A percentile compares a stretch with the other conserved stretches of the same genome.
phyloP scores from a whole-genome alignment of 208 protist genomes.

The Herpetomonas muscarum region DNA sequence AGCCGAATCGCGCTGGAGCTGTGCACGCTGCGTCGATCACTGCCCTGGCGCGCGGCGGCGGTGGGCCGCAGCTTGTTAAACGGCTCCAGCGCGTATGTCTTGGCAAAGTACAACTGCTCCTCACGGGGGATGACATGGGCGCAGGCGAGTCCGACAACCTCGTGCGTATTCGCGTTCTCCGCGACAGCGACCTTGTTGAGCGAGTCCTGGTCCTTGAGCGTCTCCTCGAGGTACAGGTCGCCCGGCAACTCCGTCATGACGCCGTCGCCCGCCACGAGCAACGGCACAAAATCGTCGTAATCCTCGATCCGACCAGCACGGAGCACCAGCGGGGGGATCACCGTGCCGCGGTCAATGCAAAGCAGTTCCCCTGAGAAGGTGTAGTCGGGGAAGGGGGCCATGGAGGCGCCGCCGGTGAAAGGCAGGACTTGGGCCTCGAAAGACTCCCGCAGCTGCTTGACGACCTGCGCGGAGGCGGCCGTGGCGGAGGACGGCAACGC shows the following conservation, averaged over 20 bases:
- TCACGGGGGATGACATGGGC: constrained; percentile 37
- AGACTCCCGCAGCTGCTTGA: constrained; percentile 37
- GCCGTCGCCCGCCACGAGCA: constrained; percentile 60
- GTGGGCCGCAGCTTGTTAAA: constrained; percentile 49
- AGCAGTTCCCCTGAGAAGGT: constrained; percentile 15
- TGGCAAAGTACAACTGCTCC: constrained; percentile 61
- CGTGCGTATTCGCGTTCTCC: constrained; percentile 68
- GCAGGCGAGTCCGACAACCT: constrained; percentile 78
- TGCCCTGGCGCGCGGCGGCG: constrained; percentile 3
- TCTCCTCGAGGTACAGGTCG: constrained; percentile 85
- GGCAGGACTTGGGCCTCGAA: constrained; percentile 6
- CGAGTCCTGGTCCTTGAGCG: constrained; percentile 78
- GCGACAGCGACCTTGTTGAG: constrained; percentile 77
- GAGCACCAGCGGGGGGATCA: constrained; percentile 52
- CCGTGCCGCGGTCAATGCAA: constrained; percentile 24
- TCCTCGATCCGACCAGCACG: constrained; percentile 84
- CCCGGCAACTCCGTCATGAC: constrained; percentile 68
- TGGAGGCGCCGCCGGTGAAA: neutral
- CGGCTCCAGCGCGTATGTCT: constrained; percentile 72
- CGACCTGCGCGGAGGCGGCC: constrained; percentile 20
- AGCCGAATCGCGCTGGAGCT: constrained; percentile 14
- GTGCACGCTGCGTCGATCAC: constrained; percentile 1
- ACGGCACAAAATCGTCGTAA: constrained; percentile 85
- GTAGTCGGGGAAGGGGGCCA: neutral
- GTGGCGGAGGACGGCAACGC: constrained; percentile 16